Percentiles rank a stretch among this genome's conserved stretches.
These are phyloP conservation scores for Lathyrus tuberosus DNA, from an alignment of 306 rosid genomes.

Conservation along the genomic window DNA sequence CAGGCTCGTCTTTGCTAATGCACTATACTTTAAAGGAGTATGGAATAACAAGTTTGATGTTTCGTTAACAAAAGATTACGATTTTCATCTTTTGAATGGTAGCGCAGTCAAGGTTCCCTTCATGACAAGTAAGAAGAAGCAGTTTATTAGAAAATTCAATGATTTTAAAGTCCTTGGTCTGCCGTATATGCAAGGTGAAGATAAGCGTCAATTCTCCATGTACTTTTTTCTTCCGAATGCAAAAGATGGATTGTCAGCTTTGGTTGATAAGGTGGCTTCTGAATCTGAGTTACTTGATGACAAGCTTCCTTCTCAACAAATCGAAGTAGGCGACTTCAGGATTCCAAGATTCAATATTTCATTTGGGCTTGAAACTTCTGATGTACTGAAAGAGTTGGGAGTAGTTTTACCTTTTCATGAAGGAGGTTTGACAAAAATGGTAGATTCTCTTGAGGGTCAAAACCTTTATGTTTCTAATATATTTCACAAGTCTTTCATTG, in stretches of 20 bases:
- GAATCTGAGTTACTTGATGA: not conserved
- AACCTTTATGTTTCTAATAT: too few relatives aligned
- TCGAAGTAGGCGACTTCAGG: not conserved
- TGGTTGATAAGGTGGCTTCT: not conserved
- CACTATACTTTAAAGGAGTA: slow-evolving; percentile 79
- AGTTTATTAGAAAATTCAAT: slow-evolving; percentile 43
- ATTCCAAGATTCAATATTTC: not conserved
- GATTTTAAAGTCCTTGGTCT: slow-evolving; percentile 62
- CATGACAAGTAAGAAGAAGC: slow-evolving; percentile 68
- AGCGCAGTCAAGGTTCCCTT: slow-evolving; percentile 67
- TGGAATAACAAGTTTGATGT: slow-evolving; percentile 70
- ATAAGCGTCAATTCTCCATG: slow-evolving; percentile 70
- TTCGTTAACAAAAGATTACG: slow-evolving; percentile 55
- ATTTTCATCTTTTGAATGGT: slow-evolving; percentile 68
- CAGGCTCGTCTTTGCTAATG: slow-evolving; percentile 72
- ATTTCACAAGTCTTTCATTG: too few relatives aligned
- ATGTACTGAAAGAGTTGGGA: not conserved
- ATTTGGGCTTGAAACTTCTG: not conserved
- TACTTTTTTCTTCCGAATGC: slow-evolving; percentile 26
- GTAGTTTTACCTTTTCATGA: too few relatives aligned
- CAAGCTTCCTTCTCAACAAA: not conserved
- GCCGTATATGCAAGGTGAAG: slow-evolving; percentile 67
- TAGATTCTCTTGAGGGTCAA: too few relatives aligned
- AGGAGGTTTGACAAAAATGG: too few relatives aligned
- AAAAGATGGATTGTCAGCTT: not conserved